Base-by-base conservation (phyloP, 2,329 filamentous ascomycete genomes). In the Dothideomycetidae sp. region DNA sequence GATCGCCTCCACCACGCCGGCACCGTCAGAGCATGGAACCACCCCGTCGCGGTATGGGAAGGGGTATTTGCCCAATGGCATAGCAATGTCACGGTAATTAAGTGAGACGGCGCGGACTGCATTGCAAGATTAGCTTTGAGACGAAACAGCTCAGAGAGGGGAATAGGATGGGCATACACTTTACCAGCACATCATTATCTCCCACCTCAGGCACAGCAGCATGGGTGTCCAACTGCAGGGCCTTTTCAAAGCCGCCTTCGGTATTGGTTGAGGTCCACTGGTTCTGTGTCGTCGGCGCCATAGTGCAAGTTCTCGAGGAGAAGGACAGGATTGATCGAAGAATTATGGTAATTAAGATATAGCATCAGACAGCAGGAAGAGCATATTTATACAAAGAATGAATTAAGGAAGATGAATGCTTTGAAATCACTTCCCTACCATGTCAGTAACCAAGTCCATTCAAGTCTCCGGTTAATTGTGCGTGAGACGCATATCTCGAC, bases 181-280 rank as follows among this genome's bases (percentile, higher is more conserved):
- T 79, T 47, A 86, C 73, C 21, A 86, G 66, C 4, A 84, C 78
- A 16, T 86, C 74, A 43, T 71, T 70, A 38, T 83, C 78, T 32
- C 78, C 78, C 1, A 78, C 51, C 45, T 72, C 58, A 10, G 77
- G 74, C 2, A 82, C 50, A 1, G 66, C 49, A 0, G 58, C 64
- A 28, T 60, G 56, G 33, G 67, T 61, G 35, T 73, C 64, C 42
- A 67, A 58, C 47, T 71, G 68, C 48, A 84, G 63, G 29, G 62
- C 63, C 32, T 80, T 71, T 7, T 26, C 7, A 48, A 82, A 78
- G 47, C 64, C 71, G 36, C 63, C 66, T 29, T 64, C 60, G n/a
- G n/a, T n/a, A 45, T 65, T 65, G 21, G 60, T 57, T 30, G 79
- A 53, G 19, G 54, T 61, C 75, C 75, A 81, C 53, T 68, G 62